Evolutionary conservation across 2,329 filamentous ascomycete species (phyloP), one percentile per base, ranked within the genome.

Genomic region (Dactylellina sp.): DNA sequence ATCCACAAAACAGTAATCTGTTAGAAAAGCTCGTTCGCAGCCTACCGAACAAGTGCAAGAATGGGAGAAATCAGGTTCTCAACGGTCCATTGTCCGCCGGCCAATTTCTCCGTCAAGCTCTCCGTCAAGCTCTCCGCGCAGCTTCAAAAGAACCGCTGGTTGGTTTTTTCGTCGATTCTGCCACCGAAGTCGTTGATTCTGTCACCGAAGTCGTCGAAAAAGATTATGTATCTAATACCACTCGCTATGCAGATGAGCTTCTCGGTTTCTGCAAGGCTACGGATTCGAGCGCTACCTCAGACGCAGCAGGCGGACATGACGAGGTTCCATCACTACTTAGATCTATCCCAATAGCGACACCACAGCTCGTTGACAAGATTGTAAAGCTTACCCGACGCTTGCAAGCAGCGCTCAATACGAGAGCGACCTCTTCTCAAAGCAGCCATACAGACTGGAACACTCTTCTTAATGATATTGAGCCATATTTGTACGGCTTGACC

Each of bases 391-490:
- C 16, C 6, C 7, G 16, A 46, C 12, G 40, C 14, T n/a, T 46
- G 12, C 40, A 20, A n/a, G n/a, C 40, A 5, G 40, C 18, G 18
- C 12, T 46, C 6, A 46, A 46, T n/a, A 46, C 5, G 16, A 46
- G 14, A 6, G 14, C 18, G 5, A 5, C 40, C 7, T 46, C 40
- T n/a, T n/a, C 40, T n/a, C 12, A 46, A 6, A n/a, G 14, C 14
- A 46, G 7, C 16, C 40, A 6, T n/a, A 46, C 16, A 6, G 16
- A 20, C 18, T 46, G 40, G 40, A n/a, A 46, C 5, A 6, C 7
- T n/a, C 12, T 46, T n/a, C 40, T 46, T n/a, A n/a, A 46, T 46
- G 40, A 46, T n/a, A 46, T 20, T n/a, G 40, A 46, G 40, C 40
- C 40, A 46, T 46, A 46, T n/a, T 20, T 46, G 40, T 46, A 46